phyloP scores from a whole-genome alignment of 202 grass and related monocot genomes.

The Schoenoplectus tabernaemontani region DNA sequence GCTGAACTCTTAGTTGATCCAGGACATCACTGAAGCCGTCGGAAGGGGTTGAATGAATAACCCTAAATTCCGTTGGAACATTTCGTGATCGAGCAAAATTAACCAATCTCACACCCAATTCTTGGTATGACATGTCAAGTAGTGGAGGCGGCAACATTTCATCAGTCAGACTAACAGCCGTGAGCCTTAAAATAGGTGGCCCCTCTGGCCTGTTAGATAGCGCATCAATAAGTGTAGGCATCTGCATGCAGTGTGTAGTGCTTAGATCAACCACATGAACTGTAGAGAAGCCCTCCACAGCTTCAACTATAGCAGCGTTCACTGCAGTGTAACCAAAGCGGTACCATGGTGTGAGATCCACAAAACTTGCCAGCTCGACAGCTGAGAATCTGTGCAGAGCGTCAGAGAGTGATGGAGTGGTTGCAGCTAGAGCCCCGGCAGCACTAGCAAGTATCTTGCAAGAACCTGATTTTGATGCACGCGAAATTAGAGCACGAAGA shows the following conservation, averaged over 20 bases:
- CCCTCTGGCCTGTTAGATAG: constrained; percentile 67
- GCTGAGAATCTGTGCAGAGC: constrained; percentile 68
- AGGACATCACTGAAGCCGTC: constrained; percentile 47
- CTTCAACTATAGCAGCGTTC: constrained; percentile 77
- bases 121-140: constrained; percentile 74
- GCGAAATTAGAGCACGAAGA: constrained; percentile 73
- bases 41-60: constrained; percentile 39
- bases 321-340: constrained; percentile 81
- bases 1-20: constrained; percentile 57
- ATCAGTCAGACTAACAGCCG: constrained; percentile 30
- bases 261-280: constrained; percentile 81
- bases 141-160: constrained; percentile 32
- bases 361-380: constrained; percentile 73
- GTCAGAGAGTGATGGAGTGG: constrained; percentile 35
- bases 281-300: constrained; percentile 54
- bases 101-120: constrained; percentile 62
- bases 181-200: constrained; percentile 56
- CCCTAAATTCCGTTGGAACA: constrained; percentile 67
- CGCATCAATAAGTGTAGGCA: constrained; percentile 91
- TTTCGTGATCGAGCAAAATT: constrained; percentile 71
- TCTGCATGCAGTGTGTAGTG: constrained; percentile 99
- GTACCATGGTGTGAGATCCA: constrained; percentile 96
- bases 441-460: constrained; percentile 66
- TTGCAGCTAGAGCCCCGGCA: constrained; percentile 26
- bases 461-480: constrained; percentile 68